Evolutionary conservation across 2,329 filamentous ascomycete genomes (phyloP).

Genomic region (Juglanconis oblonga): DNA sequence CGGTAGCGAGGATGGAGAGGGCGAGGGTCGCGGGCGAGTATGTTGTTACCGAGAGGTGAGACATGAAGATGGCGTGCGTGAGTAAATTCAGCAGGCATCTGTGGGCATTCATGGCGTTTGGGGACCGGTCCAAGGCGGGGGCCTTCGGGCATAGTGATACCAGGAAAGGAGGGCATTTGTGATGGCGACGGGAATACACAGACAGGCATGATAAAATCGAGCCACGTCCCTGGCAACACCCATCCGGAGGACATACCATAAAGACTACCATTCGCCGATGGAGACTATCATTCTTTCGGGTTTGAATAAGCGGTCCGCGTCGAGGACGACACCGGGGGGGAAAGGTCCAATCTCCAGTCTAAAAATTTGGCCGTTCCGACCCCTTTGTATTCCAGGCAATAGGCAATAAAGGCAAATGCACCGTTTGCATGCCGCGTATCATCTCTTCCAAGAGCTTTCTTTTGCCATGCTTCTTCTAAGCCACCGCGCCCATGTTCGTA

Average conservation of each 20-base stretch:
- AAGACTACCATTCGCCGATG: not conserved
- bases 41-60: conserved; percentile 44
- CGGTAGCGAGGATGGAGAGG: conserved; percentile 63
- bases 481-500: not conserved
- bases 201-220: not conserved
- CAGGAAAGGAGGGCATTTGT: not conserved
- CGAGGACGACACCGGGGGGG: too few species aligned
- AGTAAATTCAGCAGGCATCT: not conserved
- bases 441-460: not conserved
- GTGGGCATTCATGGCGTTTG: conserved; percentile 15
- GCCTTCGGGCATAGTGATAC: conserved; percentile 5
- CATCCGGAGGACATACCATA: not conserved
- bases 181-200: not conserved
- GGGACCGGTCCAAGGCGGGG: not conserved
- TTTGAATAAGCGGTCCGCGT: not conserved
- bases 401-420: not conserved
- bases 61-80: not conserved
- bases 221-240: not conserved
- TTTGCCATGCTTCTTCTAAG: not conserved
- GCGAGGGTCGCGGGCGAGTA: conserved; percentile 59
- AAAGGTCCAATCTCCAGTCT: conserved; percentile 7
- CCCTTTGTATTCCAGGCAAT: not conserved
- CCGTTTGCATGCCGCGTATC: not conserved
- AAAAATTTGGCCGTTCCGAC: not conserved
- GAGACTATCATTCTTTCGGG: not conserved